Evolutionary conservation across 179 eudicot species (phyloP).

Genomic region (Nepenthes alata): DNA sequence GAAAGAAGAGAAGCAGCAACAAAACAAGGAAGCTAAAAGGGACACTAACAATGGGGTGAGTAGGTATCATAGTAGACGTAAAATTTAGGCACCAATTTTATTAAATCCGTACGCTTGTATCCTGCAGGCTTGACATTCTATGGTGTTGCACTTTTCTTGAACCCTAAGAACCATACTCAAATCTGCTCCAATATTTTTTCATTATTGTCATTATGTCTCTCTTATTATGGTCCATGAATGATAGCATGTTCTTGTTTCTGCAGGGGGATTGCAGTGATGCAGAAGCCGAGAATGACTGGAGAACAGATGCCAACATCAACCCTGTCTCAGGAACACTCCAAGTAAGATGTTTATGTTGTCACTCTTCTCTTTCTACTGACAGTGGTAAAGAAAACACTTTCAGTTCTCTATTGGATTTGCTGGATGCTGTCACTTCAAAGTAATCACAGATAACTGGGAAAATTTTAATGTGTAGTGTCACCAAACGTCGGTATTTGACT

Average conservation of each 20-base stretch:
- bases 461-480: not conserved
- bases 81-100: no score
- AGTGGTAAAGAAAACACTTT: no score
- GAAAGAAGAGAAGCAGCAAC: no score
- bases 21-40: no score
- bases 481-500: no score
- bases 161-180: no score
- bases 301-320: conserved; percentile 21
- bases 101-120: no score
- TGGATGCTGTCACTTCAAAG: conserved; percentile 1
- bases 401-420: not conserved
- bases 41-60: no score
- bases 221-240: not conserved
- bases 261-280: conserved; percentile 33
- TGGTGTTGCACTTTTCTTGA: not conserved
- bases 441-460: not conserved
- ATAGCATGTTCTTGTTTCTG: not conserved
- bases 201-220: not conserved
- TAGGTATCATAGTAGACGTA: no score
- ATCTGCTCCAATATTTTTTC: not conserved
- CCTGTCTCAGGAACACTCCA: conserved; percentile 18
- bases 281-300: conserved; percentile 16
- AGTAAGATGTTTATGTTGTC: conserved; percentile 22
- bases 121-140: not conserved
- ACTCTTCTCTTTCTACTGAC: not conserved